Percentiles rank a stretch among this genome's conserved stretches.
Evolutionary conservation across 2,329 filamentous ascomycete genomes (phyloP).

Genomic region (Fusarium equiseti): DNA sequence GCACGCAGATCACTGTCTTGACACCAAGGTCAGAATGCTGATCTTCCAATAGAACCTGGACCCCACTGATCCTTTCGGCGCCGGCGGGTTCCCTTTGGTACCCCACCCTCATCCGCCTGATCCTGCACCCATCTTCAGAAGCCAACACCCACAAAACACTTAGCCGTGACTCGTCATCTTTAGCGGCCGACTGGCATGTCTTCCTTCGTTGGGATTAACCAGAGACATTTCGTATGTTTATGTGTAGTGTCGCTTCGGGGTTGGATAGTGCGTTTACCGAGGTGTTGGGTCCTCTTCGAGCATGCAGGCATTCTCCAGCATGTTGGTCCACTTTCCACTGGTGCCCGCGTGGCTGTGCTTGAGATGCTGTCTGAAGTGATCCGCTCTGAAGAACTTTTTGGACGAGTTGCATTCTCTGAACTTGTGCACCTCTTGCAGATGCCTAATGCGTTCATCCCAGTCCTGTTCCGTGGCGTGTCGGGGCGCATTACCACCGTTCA

Average conservation of each 20-base stretch:
- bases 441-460: constrained; percentile 87
- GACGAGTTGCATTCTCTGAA: constrained; percentile 98
- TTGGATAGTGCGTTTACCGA: constrained; percentile 42
- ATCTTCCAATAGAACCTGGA: constrained; percentile 21
- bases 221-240: neutral
- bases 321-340: constrained; percentile 99
- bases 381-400: constrained; percentile 97
- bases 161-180: constrained; percentile 31
- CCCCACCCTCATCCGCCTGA: constrained; percentile 39
- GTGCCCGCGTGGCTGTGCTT: constrained; percentile 98
- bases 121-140: constrained; percentile 36
- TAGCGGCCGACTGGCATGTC: constrained; percentile 28
- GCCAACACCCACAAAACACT: constrained; percentile 33
- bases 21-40: constrained; percentile 4
- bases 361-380: constrained; percentile 97
- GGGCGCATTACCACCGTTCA: constrained; percentile 53
- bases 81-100: constrained; percentile 23
- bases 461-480: constrained; percentile 78
- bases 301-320: constrained; percentile 97
- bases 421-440: constrained; percentile 92
- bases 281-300: constrained; percentile 76
- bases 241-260: constrained; percentile 4
- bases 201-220: neutral
- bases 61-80: constrained; percentile 28
- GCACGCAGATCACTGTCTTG: constrained; percentile 25